Evolutionary conservation across 257 asterid species (phyloP), one percentile per base, ranked within the genome.

Genomic region (Lantana camara): DNA sequence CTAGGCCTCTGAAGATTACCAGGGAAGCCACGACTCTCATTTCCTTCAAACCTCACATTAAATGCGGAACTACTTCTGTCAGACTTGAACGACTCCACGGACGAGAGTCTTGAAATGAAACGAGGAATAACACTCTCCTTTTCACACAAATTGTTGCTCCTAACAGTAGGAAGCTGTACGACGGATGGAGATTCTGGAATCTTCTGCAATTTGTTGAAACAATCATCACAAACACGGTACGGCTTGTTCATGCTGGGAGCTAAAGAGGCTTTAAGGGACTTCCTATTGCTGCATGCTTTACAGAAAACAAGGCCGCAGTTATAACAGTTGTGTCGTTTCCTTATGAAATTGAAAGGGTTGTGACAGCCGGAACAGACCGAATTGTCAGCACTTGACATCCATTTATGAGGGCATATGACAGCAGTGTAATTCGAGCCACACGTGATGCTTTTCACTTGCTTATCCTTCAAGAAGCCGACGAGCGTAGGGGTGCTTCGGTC

Each of bases 161-260:
- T 82, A 19, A 64, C 79, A 23, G 66, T 79, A 17, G 81, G 83
- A 58, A 73, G 27, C 23, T 82, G 79, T 21, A 49, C 40, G 37
- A 27, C 66, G 10, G 86, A 48, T 24, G 73, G 72, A 48, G 82
- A 59, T 35, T 83, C 86, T 0, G 58, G 2, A 4, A 54, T 22
- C 79, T 81, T 91, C 83, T 84, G 82, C 69, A 91, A 71, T 73
- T 86, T 91, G 23, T 69, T 29, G 60, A 67, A 88, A 68, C 98
- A 91, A 70, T 91, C 96, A 64, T 91, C 96, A 61, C 98, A 91
- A n/a, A 91, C 96, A 50, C 98, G 98, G 63, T 81, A 91, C 6
- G 92, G 90, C 76, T 83, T 91, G 85, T 61, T 88, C 60, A 59
- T 37, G 62, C 76, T 80, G 2, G 96, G 98, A 48, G 98, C 96